Percentiles rank a stretch among this genome's conserved stretches.
These are phyloP conservation scores for Phyllosticta paracitricarpa DNA, from an alignment of 2,329 filamentous ascomycete species.

Conservation along the genomic window DNA sequence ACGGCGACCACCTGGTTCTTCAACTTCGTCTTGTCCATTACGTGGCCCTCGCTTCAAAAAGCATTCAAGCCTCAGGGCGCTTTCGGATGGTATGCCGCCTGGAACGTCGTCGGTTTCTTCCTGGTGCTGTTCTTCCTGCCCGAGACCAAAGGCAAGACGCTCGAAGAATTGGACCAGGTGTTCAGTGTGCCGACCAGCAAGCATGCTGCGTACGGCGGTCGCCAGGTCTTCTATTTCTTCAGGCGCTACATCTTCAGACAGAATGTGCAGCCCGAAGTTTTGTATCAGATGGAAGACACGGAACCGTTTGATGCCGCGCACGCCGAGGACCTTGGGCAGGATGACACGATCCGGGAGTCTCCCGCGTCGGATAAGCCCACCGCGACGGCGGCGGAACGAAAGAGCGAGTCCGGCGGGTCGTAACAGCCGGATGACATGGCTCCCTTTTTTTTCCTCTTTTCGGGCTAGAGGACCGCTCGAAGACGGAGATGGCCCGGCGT, in stretches of 20 bases:
- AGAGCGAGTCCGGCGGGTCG: neutral
- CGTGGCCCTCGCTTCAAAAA: constrained; percentile 41
- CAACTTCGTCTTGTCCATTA: constrained; percentile 44
- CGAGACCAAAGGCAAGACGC: constrained; percentile 34
- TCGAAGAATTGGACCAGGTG: constrained; percentile 39
- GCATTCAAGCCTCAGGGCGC: constrained; percentile 43
- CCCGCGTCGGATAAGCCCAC: neutral
- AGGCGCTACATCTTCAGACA: constrained; percentile 23
- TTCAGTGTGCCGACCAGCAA: constrained; percentile 40
- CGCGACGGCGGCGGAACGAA: neutral
- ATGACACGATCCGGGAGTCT: neutral
- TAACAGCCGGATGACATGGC: neutral
- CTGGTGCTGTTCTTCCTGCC: constrained; percentile 41
- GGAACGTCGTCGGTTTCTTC: constrained; percentile 45
- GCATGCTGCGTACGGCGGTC: constrained; percentile 19
- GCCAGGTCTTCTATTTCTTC: constrained; percentile 28
- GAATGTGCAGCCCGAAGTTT: constrained; percentile 18
- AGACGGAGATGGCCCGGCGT: neutral
- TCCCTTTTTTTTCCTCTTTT: neutral
- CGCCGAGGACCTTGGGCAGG: neutral
- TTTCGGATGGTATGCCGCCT: constrained; percentile 47
- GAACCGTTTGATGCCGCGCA: neutral
- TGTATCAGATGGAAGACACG: constrained; percentile 13
- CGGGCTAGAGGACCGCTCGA: neutral
- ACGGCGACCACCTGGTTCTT: constrained; percentile 50